Conservation (phyloP, 2,329 filamentous ascomycete species). For the Aureobasidium uvarum region DNA sequence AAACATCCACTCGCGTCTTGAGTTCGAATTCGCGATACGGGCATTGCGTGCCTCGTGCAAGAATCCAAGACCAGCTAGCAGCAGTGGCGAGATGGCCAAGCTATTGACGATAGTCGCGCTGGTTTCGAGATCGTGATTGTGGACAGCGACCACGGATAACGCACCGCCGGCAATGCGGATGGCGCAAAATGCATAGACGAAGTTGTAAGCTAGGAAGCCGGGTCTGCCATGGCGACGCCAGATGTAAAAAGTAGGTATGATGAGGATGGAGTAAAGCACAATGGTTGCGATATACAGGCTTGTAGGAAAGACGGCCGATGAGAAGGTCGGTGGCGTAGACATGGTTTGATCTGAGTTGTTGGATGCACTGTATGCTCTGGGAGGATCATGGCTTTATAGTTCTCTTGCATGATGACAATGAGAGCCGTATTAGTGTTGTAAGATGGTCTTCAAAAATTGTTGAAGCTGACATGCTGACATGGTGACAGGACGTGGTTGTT, state of each 20-base stretch:
- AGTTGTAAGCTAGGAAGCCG: not conserved
- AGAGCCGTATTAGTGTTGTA: not conserved
- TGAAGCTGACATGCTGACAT: constrained; percentile 12
- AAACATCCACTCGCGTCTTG: not conserved
- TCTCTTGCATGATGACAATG: not conserved
- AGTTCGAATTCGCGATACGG: not conserved
- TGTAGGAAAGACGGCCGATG: not conserved
- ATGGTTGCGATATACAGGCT: not conserved
- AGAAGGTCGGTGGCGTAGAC: not conserved
- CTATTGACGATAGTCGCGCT: constrained; percentile 3
- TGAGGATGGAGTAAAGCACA: not conserved
- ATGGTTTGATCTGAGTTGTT: not conserved
- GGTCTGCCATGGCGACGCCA: constrained; percentile 6
- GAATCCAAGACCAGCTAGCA: not conserved
- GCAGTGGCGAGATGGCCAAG: not conserved
- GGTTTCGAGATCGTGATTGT: not conserved
- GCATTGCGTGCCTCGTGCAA: not conserved
- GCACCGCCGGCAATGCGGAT: constrained; percentile 1
- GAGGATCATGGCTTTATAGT: not conserved
- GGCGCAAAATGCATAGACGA: not conserved
- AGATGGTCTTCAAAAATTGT: not conserved
- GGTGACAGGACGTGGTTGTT: not conserved
- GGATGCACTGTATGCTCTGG: not conserved
- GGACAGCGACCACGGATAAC: not conserved
- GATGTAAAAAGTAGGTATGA: not conserved